Evolutionary conservation across 1,284 basidiomycete species (phyloP), one percentile per base, ranked within the genome.

Genomic region (Sporisorium iseilematis-ciliati): DNA sequence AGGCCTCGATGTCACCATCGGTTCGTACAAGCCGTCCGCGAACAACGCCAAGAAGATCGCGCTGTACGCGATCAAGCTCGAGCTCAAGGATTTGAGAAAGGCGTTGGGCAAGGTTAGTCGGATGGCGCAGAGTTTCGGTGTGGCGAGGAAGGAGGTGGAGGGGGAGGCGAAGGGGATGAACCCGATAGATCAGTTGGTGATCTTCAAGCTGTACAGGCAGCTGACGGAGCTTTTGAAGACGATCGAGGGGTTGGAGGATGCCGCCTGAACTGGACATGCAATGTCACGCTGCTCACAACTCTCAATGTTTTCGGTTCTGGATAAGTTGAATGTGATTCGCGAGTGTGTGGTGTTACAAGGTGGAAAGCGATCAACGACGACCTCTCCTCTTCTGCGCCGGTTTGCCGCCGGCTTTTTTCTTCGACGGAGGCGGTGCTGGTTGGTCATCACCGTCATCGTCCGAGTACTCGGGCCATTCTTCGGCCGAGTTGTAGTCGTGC

Each of bases 61-160:
- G 8, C 65, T 85, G 18, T 83, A 81, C 53, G 83, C 83, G n/a
- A 80, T 84, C 67, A 81, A 82, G 63, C 57, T 84, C 20, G 83
- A 85, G 53, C 56, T 85, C 23, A 62, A 71, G 12, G 83, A 85
- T 61, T 51, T 85, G 35, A 62, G 80, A 16, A 65, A 72, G 38
- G 83, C 83, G 46, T 53, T 85, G 29, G 80, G 79, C 2, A 80
- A 77, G 55, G 72, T 85, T 5, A 71, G 73, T 7, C 57, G 64
- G 4, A 72, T 79, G 49, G 78, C 79, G 1, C 63, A 74, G 54
- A 65, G 40, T 35, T 66, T 69, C 20, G 57, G 57, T n/a, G 23
- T 33, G 38, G 12, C 41, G 20, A 10, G 8, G 11, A 20, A 10
- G 10, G 48, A 49, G 48, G 48, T 4, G 8, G n/a, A 49, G 48